These are phyloP conservation scores for Scheffersomyces ergatensis DNA, from an alignment of 805 yeast species.

Conservation along the genomic window DNA sequence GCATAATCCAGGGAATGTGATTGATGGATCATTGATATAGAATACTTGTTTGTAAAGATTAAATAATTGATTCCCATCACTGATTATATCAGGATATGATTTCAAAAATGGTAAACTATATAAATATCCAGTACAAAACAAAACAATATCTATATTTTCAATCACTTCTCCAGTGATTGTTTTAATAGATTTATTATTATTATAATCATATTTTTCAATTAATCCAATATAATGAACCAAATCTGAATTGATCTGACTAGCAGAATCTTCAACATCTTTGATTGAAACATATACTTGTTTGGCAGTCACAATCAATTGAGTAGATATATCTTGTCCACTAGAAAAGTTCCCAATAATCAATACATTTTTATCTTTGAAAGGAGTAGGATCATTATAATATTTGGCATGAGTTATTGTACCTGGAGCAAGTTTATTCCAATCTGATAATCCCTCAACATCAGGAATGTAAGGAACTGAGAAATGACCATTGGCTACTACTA, in stretches of 20 bases:
- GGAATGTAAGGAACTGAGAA: slow-evolving; percentile 36
- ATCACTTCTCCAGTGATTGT: slow-evolving; percentile 23
- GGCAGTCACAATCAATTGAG: slow-evolving; percentile 48
- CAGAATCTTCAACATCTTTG: slow-evolving; percentile 20
- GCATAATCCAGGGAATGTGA: slow-evolving; percentile 40
- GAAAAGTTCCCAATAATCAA: slow-evolving; percentile 76
- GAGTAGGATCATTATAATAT: slow-evolving; percentile 21
- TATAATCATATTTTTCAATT: slow-evolving; percentile 27
- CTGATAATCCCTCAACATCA: slow-evolving; percentile 24
- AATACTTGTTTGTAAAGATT: slow-evolving; percentile 46
- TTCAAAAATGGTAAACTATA: slow-evolving; percentile 33
- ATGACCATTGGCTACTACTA: slow-evolving; percentile 40
- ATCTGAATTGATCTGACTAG: slow-evolving; percentile 37
- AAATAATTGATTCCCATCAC: slow-evolving; percentile 36
- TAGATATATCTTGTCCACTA: slow-evolving; percentile 72
- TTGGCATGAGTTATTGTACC: slow-evolving; percentile 30
- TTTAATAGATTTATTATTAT: slow-evolving; percentile 10
- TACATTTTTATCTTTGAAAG: slow-evolving; percentile 39
- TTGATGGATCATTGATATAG: slow-evolving; percentile 44
- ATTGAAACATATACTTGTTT: slow-evolving; percentile 21
- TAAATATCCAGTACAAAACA: slow-evolving; percentile 40
- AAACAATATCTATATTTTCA: slow-evolving; percentile 22
- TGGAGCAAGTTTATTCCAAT: slow-evolving; percentile 25
- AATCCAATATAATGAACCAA: slow-evolving; percentile 25
- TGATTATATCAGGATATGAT: slow-evolving; percentile 16